Percentiles rank a stretch among this genome's conserved stretches.
Evolutionary conservation across 805 yeast species (phyloP).

Genomic region (Schizosaccharomyces octosporus): DNA sequence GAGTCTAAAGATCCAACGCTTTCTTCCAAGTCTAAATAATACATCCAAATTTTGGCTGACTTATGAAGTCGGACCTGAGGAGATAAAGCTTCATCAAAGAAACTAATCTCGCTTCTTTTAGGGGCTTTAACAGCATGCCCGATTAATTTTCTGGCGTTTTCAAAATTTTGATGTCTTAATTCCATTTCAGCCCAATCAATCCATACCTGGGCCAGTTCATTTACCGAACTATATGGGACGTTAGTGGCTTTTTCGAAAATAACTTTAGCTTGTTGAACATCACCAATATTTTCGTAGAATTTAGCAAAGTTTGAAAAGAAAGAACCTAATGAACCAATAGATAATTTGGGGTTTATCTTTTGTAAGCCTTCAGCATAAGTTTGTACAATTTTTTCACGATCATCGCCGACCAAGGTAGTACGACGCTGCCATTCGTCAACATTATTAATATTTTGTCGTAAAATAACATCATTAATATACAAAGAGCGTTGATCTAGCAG

Average conservation of each 20-base stretch:
- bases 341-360: constrained; percentile 35
- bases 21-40: constrained; percentile 47
- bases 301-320: constrained; percentile 52
- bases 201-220: constrained; percentile 48
- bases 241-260: constrained; percentile 40
- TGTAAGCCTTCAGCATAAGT: constrained; percentile 43
- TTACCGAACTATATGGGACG: constrained; percentile 38
- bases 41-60: constrained; percentile 43
- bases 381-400: constrained; percentile 22
- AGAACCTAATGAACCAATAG: constrained; percentile 21
- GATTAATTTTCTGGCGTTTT: constrained; percentile 20
- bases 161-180: constrained; percentile 24
- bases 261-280: constrained; percentile 32
- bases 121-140: constrained; percentile 21
- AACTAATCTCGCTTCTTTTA: constrained; percentile 13
- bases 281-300: constrained; percentile 28
- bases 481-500: constrained; percentile 33
- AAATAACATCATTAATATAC: constrained; percentile 37
- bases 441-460: constrained; percentile 36
- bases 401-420: constrained; percentile 21
- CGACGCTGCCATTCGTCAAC: constrained; percentile 49
- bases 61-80: constrained; percentile 38
- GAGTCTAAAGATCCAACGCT: constrained; percentile 18
- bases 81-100: constrained; percentile 20
- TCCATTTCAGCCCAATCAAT: constrained; percentile 54